phyloP scores from a whole-genome alignment of 805 yeast genomes.

The Candida nemodendra region DNA sequence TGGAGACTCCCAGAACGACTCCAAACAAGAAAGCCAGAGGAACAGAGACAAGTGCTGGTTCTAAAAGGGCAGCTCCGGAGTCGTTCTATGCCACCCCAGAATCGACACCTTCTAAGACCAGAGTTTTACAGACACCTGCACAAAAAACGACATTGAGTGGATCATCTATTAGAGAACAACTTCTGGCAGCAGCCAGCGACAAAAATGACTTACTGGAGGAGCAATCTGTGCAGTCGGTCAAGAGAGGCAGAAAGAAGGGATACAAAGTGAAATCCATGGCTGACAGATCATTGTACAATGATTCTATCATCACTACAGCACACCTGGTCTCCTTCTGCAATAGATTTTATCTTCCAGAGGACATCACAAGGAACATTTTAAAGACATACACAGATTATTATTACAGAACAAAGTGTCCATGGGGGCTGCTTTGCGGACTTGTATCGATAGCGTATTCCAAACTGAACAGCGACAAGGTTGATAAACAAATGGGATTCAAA shows the following conservation, averaged over 20 bases:
- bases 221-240: conserved; percentile 3
- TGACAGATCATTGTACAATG: conserved; percentile 9
- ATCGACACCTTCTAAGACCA: conserved; percentile 15
- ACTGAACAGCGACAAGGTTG: conserved; percentile 47
- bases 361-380: conserved; percentile 48
- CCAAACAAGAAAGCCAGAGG: conserved; percentile 14
- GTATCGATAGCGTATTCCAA: conserved; percentile 57
- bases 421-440: conserved; percentile 70
- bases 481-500: conserved; percentile 47
- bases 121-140: conserved; percentile 1
- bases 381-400: conserved; percentile 50
- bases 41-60: neutral
- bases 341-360: conserved; percentile 58
- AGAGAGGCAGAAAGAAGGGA: conserved; percentile 18
- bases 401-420: conserved; percentile 56
- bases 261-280: conserved; percentile 16
- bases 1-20: conserved; percentile 17
- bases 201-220: conserved; percentile 1
- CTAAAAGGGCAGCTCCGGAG: neutral
- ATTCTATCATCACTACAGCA: conserved; percentile 31
- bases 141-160: conserved; percentile 9
- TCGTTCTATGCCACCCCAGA: conserved; percentile 19
- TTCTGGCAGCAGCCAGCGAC: conserved; percentile 19
- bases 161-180: conserved; percentile 15
- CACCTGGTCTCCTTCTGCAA: conserved; percentile 54